Base-by-base conservation (phyloP, 768 basidiomycete genomes). In the Mycena leptocephala region DNA sequence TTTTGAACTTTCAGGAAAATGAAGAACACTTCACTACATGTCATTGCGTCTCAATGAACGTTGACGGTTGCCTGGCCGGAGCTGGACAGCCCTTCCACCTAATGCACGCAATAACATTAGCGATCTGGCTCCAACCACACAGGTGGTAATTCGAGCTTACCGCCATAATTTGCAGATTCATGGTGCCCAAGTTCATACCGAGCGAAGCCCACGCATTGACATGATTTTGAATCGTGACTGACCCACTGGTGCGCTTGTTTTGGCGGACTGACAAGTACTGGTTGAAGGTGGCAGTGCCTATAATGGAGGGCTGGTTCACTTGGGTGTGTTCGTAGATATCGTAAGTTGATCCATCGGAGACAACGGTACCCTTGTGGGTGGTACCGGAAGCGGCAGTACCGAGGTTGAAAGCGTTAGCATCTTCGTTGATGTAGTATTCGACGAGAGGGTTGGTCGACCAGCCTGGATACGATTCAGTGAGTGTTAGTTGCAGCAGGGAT, bases 261-360 rank as follows among this genome's bases (percentile, higher is more conserved):
- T n/a, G n/a, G n/a, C n/a, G n/a, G n/a, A n/a, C n/a, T n/a, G n/a
- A n/a, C n/a, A 75, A 6, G 67, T 26, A 75, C 61, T 75, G 74
- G 22, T 61, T 43, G 74, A 75, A 75, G 14, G 74, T 75, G 43
- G 74, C 74, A 16, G 74, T 75, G 48, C 74, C 74, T n/a, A 63
- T 58, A 37, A 75, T 75, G 46, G 67, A 69, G 14, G 67, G 74
- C 67, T 75, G 74, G 74, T 75, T 75, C 24, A 75, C 74, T 43
- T 75, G 74, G 22, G 35, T 37, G 67, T 75, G 74, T 35, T 10
- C 28, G 74, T 63, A 75, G 74, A 75, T n/a, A n/a, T n/a, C n/a
- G n/a, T n/a, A n/a, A n/a, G n/a, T n/a, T n/a, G n/a, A n/a, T n/a
- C n/a, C n/a, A 48, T 75, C 74, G 32, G 74, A 75, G 20, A 48